Percentiles rank a stretch among this genome's conserved stretches.
These are phyloP conservation scores for Rhynchospora pubera DNA, from an alignment of 176 grass and related monocot species.

Conservation along the genomic window DNA sequence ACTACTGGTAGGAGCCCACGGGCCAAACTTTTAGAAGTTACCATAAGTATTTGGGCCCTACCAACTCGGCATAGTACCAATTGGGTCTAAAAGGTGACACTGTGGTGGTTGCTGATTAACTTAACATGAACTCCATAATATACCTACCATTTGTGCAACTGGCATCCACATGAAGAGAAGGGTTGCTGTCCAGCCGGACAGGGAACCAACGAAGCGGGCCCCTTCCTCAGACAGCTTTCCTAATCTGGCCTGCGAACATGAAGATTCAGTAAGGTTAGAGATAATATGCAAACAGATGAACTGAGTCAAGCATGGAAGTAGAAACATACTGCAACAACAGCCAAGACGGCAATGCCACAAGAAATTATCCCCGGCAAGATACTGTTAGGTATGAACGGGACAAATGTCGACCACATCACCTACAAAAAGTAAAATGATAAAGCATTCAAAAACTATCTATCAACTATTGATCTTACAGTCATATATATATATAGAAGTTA, in stretches of 20 bases:
- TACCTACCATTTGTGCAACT: conserved; percentile 78
- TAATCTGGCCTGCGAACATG: conserved; percentile 57
- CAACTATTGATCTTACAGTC: neutral
- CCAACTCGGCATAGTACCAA: neutral
- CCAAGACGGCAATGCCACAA: conserved; percentile 42
- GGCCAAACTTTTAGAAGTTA: neutral
- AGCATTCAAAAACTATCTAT: conserved; percentile 2
- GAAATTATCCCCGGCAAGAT: conserved; percentile 67
- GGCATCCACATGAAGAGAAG: conserved; percentile 99
- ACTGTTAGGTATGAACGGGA: conserved; percentile 82
- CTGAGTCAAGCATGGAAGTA: conserved; percentile 1
- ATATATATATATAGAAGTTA: conserved; percentile 15
- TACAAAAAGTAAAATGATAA: conserved; percentile 18
- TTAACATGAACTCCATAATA: conserved; percentile 20
- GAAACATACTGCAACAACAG: conserved; percentile 55
- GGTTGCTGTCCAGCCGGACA: conserved; percentile 97
- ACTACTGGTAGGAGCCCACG: neutral
- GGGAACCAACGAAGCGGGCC: conserved; percentile 47
- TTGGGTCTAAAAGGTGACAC: neutral
- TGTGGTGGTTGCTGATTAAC: conserved; percentile 14
- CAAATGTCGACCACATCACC: conserved; percentile 99
- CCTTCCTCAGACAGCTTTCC: conserved; percentile 69
- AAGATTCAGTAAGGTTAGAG: conserved; percentile 26
- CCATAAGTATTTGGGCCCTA: neutral
- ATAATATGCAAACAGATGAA: conserved; percentile 5